Base-by-base conservation (phyloP, 179 eudicot species). In the Heliamphora pulchella region DNA sequence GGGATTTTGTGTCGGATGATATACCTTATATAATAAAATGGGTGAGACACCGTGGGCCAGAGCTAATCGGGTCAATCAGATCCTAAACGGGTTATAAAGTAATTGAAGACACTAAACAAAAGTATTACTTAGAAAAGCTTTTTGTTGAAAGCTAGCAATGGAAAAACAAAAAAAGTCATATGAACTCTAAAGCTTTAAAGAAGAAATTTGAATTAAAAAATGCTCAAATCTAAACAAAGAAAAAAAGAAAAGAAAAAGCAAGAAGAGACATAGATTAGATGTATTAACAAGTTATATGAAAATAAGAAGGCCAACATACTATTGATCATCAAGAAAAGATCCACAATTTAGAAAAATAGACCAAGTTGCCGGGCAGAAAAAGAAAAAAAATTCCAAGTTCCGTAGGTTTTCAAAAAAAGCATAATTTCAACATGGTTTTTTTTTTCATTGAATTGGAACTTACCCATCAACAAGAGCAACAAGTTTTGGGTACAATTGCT, bases 401-500 rank as follows among this genome's bases (percentile, higher is more conserved):
- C 63, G 6, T 20, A 74, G 39, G 64, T 55, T 41, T 74, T 11
- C 61, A 7, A 74, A 44, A 6, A 31, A 74, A 54, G 18, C 39
- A 11, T 74, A 74, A 39, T 53, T 75, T 22, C 41, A 59, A 58
- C 8, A 75, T 41, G 31, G n/a, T n/a, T 14, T 44, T 74, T 18
- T 18, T 59, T 22, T 59, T 17, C 71, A 31, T 43, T 10, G 78
- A 75, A 75, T 7, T 31, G 75, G 59, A 76, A 87, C 97, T 89
- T 86, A 93, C 98, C 86, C 94, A 76, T 92, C 93, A 83, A 92
- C 94, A 81, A 95, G 97, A 48, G 86, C 90, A 76, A 90, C 92
- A 74, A 95, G 95, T 87, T 90, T 95, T 39, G 97, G 97, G 80
- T 89, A 90, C 59, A 95, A 77, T 76, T 95, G 98, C 81, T 91